A percentile compares a stretch with the other conserved stretches of the same genome.
Evolutionary conservation across 345 rosid genomes (phyloP).

Genomic region (Acer yangbiense): DNA sequence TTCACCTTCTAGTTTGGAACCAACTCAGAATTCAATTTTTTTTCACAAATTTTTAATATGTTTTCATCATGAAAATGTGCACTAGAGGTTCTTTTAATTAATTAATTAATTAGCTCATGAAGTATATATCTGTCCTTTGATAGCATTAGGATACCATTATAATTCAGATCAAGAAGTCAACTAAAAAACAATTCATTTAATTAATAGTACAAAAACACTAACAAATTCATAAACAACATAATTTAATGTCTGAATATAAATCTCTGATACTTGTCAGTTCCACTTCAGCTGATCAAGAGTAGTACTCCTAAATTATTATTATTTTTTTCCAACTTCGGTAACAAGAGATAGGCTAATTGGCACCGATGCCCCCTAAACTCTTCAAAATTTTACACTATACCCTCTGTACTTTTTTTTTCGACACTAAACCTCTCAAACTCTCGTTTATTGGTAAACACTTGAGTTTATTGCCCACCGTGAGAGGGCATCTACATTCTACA

Average conservation of each 20-base stretch:
- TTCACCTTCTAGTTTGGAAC: constrained; percentile 15
- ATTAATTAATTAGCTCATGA: not conserved
- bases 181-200: constrained; percentile 14
- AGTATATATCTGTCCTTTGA: constrained; percentile 5
- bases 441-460: no score
- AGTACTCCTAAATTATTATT: no score
- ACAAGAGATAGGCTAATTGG: no score
- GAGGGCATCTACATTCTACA: no score
- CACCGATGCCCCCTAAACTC: no score
- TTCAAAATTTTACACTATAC: no score
- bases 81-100: not conserved
- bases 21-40: not conserved
- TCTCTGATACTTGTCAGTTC: constrained; percentile 5
- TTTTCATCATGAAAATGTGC: not conserved
- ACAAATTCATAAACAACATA: not conserved
- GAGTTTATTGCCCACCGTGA: no score
- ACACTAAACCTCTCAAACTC: no score
- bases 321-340: not conserved
- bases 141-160: not conserved
- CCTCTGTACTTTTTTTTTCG: no score
- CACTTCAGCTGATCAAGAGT: no score
- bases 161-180: constrained; percentile 11
- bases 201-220: not conserved
- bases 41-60: not conserved
- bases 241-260: not conserved